These are phyloP conservation scores for Taphrina betulina DNA, from an alignment of 1,139 yeast genomes.

Conservation along the genomic window DNA sequence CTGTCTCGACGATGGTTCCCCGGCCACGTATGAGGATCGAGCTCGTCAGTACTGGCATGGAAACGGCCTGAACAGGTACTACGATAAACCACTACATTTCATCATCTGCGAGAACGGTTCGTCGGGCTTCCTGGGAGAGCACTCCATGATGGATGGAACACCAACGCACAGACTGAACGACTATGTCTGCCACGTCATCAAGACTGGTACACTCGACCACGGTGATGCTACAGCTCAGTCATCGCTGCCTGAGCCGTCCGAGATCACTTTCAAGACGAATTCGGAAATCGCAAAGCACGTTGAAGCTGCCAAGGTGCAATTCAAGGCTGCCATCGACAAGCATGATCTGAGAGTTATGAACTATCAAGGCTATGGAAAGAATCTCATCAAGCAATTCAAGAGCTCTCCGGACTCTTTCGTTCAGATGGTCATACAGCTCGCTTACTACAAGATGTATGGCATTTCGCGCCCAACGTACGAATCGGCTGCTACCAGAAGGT, in stretches of 20 bases:
- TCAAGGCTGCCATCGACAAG: slow-evolving; percentile 49
- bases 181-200: slow-evolving; percentile 60
- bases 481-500: slow-evolving; percentile 90
- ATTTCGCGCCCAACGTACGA: slow-evolving; percentile 88
- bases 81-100: slow-evolving; percentile 88
- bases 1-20: slow-evolving; percentile 71
- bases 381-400: slow-evolving; percentile 70
- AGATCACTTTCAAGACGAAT: slow-evolving; percentile 49
- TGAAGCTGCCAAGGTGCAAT: slow-evolving; percentile 56
- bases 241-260: slow-evolving; percentile 45
- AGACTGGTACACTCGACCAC: slow-evolving; percentile 50
- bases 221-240: slow-evolving; percentile 42
- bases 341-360: slow-evolving; percentile 50
- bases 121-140: slow-evolving; percentile 94
- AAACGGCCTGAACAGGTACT: slow-evolving; percentile 83
- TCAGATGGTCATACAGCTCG: slow-evolving; percentile 76
- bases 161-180: slow-evolving; percentile 90
- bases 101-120: slow-evolving; percentile 78
- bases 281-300: slow-evolving; percentile 57
- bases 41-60: slow-evolving; percentile 94
- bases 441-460: slow-evolving; percentile 80
- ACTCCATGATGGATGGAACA: slow-evolving; percentile 97
- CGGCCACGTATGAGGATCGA: slow-evolving; percentile 80
- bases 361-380: slow-evolving; percentile 53
- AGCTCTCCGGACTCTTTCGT: slow-evolving; percentile 76